Evolutionary conservation across 2,329 filamentous ascomycete genomes (phyloP).

Genomic region (Meredithiella fracta): DNA sequence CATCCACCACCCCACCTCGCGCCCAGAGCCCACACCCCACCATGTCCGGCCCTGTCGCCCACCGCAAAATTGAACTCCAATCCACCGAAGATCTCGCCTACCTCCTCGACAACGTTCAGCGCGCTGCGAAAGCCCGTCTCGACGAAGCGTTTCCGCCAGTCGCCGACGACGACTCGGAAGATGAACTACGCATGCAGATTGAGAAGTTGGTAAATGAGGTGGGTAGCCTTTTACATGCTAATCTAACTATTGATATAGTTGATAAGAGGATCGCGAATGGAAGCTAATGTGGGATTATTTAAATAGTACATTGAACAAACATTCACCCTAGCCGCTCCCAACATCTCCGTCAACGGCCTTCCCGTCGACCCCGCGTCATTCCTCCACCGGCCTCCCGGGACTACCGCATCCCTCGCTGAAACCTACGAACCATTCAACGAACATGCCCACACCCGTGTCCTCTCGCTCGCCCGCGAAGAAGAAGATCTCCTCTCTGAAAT

Average conservation of each 20-base stretch:
- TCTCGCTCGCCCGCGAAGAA: slow-evolving; percentile 43
- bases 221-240: slow-evolving; percentile 13
- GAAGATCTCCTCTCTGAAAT: slow-evolving; percentile 49
- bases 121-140: slow-evolving; percentile 50
- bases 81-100: slow-evolving; percentile 55
- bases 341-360: slow-evolving; percentile 48
- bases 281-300: background rate
- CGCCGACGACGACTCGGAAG: slow-evolving; percentile 27
- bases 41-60: slow-evolving; percentile 27
- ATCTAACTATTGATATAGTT: background rate
- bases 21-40: background rate
- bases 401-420: slow-evolving; percentile 22
- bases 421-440: slow-evolving; percentile 44
- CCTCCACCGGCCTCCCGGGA: slow-evolving; percentile 42
- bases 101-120: slow-evolving; percentile 52
- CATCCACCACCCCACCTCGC: background rate
- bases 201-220: slow-evolving; percentile 45
- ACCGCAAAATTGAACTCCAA: slow-evolving; percentile 69
- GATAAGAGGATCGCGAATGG: no score
- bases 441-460: slow-evolving; percentile 40
- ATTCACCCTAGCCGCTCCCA: slow-evolving; percentile 40
- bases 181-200: slow-evolving; percentile 41
- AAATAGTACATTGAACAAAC: slow-evolving; percentile 43
- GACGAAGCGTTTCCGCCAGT: slow-evolving; percentile 51
- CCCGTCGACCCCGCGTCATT: slow-evolving; percentile 37